A percentile compares a stretch with the other conserved stretches of the same genome.
Conservation (phyloP, 305 asterid genomes). For the Fraxinus floribunda region DNA sequence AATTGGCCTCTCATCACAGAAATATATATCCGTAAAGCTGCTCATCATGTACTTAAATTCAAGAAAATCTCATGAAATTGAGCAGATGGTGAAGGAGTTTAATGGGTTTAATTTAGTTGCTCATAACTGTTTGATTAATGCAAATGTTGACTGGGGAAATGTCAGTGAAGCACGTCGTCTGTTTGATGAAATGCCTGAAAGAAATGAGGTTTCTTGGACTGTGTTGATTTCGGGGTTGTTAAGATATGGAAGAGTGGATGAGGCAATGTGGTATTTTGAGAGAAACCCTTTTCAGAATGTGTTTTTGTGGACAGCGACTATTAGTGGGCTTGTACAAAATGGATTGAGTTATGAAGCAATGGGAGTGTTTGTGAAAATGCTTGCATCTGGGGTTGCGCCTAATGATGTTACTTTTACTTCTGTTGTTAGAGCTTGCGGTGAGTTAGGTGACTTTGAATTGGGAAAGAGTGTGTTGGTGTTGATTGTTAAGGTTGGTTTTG, state of each 20-base stretch:
- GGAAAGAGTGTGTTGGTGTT: conserved; percentile 56
- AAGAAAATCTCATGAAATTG: conserved; percentile 46
- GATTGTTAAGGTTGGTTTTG: conserved; percentile 60
- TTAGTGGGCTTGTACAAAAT: conserved; percentile 69
- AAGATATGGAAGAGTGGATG: conserved; percentile 50
- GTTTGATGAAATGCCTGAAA: conserved; percentile 84
- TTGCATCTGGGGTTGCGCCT: conserved; percentile 49
- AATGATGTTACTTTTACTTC: conserved; percentile 67
- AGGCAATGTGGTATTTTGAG: conserved; percentile 60
- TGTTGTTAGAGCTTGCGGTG: conserved; percentile 58
- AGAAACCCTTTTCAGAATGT: conserved; percentile 50
- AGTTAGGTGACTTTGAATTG: conserved; percentile 46
- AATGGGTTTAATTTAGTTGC: conserved; percentile 68
- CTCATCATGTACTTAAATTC: conserved; percentile 62
- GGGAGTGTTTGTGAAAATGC: conserved; percentile 51
- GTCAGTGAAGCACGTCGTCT: conserved; percentile 40
- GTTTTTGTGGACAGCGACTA: conserved; percentile 67
- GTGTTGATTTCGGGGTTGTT: conserved; percentile 63
- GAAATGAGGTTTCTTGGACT: conserved; percentile 85
- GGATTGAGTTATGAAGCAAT: conserved; percentile 49
- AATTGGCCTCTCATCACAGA: conserved; percentile 57
- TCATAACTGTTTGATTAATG: conserved; percentile 63
- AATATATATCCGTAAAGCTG: conserved; percentile 53
- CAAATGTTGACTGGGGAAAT: conserved; percentile 58
- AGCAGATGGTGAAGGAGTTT: conserved; percentile 67